Conservation (phyloP, 257 asterid species). For the Rauvolfia tetraphylla region DNA sequence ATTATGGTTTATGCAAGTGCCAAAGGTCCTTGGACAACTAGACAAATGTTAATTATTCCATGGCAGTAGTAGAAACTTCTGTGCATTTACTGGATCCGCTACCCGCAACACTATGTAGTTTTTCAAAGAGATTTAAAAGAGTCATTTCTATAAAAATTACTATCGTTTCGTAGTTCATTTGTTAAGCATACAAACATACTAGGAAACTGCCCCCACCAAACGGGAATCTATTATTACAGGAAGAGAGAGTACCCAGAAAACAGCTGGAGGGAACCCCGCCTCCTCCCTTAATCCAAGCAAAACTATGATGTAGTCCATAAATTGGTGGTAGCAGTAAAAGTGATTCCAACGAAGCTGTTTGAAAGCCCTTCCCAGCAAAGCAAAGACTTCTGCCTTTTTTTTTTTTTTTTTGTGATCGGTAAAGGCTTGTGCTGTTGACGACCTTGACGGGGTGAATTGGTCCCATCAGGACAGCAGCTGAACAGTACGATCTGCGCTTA, state of each 20-base stretch:
- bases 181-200: background rate
- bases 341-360: background rate
- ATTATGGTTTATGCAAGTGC: background rate
- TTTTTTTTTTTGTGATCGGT: no score
- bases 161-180: background rate
- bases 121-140: background rate
- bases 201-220: no score
- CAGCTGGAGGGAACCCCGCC: background rate
- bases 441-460: conserved; percentile 18
- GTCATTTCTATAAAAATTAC: no score
- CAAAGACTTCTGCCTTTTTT: background rate
- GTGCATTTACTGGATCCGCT: background rate
- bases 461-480: conserved; percentile 21
- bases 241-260: no score
- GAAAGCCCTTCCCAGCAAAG: background rate
- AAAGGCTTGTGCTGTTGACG: background rate
- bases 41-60: background rate
- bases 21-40: background rate
- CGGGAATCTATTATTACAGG: no score
- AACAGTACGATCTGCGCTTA: conserved; percentile 10
- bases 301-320: background rate
- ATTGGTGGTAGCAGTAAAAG: conserved; percentile 1
- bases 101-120: background rate
- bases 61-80: background rate
- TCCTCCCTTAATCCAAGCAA: background rate